These are phyloP conservation scores for Emericellopsis atlantica DNA, from an alignment of 2,329 filamentous ascomycete species.

Conservation along the genomic window DNA sequence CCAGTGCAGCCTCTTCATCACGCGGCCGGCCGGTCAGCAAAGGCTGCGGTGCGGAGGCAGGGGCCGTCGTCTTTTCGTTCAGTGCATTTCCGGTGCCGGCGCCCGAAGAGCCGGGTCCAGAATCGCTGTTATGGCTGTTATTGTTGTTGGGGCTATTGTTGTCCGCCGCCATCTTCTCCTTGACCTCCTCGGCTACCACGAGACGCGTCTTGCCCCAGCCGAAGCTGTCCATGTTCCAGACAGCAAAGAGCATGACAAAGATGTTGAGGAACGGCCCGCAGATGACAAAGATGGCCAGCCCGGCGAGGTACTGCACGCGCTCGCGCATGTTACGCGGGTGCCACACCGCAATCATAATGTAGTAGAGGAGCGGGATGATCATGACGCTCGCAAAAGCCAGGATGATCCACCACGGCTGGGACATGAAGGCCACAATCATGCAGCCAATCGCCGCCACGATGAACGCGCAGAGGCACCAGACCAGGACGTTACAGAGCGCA, in stretches of 20 bases:
- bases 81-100: too few relatives aligned
- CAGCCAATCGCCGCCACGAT: conserved; percentile 12
- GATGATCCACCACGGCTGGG: conserved; percentile 12
- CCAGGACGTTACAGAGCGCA: conserved; percentile 10
- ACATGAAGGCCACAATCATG: conserved; percentile 14
- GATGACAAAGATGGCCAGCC: conserved; percentile 9
- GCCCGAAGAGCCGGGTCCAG: too few relatives aligned
- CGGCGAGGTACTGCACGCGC: conserved; percentile 8
- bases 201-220: conserved; percentile 13
- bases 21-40: background rate
- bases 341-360: conserved; percentile 10
- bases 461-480: conserved; percentile 12
- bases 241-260: conserved; percentile 12
- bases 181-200: conserved; percentile 5
- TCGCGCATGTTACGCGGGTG: conserved; percentile 10
- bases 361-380: conserved; percentile 11
- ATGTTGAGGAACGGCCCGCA: conserved; percentile 12
- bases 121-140: background rate
- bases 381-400: conserved; percentile 12
- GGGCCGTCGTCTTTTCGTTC: too few relatives aligned
- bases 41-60: too few relatives aligned
- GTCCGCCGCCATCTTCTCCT: conserved; percentile 1
- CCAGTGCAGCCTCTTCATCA: conserved; percentile 1
- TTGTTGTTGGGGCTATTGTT: background rate
- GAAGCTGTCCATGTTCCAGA: conserved; percentile 13